Evolutionary conservation across 495 filamentous ascomycete genomes (phyloP).

Genomic region (Neurospora sp.): DNA sequence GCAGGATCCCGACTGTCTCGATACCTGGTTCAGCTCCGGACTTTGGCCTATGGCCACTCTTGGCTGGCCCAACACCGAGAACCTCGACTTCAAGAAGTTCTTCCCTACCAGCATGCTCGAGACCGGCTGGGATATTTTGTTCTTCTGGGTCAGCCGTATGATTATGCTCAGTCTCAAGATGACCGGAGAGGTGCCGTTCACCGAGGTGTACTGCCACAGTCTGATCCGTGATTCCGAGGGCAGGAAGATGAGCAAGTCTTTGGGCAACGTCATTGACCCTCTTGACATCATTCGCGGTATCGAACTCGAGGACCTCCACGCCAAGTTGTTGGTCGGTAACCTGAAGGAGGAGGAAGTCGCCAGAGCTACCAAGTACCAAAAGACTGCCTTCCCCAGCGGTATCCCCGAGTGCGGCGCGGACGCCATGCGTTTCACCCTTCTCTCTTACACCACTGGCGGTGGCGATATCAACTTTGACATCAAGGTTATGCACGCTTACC

Average conservation of each 20-base stretch:
- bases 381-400: slow-evolving; percentile 69
- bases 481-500: slow-evolving; percentile 73
- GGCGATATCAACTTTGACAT: slow-evolving; percentile 80
- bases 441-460: slow-evolving; percentile 80
- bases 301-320: slow-evolving; percentile 53
- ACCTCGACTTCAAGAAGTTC: slow-evolving; percentile 53
- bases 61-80: slow-evolving; percentile 64
- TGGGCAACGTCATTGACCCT: slow-evolving; percentile 77
- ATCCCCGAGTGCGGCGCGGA: slow-evolving; percentile 85
- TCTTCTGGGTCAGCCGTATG: slow-evolving; percentile 83
- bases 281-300: slow-evolving; percentile 72
- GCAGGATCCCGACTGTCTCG: slow-evolving; percentile 63
- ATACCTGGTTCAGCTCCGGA: slow-evolving; percentile 78
- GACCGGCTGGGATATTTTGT: slow-evolving; percentile 77
- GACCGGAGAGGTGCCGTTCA: slow-evolving; percentile 67
- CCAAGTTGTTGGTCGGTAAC: slow-evolving; percentile 61
- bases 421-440: slow-evolving; percentile 70
- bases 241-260: slow-evolving; percentile 76
- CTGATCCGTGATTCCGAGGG: slow-evolving; percentile 70
- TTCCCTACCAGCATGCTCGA: slow-evolving; percentile 69
- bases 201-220: slow-evolving; percentile 66
- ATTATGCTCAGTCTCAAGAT: slow-evolving; percentile 72
- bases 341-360: slow-evolving; percentile 64
- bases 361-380: slow-evolving; percentile 65
- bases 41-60: slow-evolving; percentile 75